Evolutionary conservation across 192 early-diverging fungal genomes (phyloP), one percentile per base, ranked within the genome.

Genomic region (Rhizoclosmatium globosum): DNA sequence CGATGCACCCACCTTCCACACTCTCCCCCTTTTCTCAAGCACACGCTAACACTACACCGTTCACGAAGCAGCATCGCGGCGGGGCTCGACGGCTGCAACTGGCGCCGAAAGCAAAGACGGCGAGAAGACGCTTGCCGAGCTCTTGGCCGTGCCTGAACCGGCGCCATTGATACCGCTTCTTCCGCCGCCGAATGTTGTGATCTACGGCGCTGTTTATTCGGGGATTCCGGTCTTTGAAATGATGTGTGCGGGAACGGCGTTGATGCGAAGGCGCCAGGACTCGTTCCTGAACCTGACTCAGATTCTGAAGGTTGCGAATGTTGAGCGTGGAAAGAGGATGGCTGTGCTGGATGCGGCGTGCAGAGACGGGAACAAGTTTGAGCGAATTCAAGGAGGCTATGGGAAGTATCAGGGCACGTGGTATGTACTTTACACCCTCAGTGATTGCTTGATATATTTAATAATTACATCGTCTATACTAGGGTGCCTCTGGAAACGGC

Each of bases 361-460:
- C 9, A 92, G 94, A 76, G 93, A 85, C 1, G 59, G 13, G 4
- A 11, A 6, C 3, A 94, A 95, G 31, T 96, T 96, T 79, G 97
- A 99, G 70, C 98, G 98, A 81, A 94, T 99, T 17, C 97, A 98
- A 81, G 98, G 98, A 15, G 98, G 98, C 13, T 98, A 98, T 82
- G 97, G 97, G 71, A 97, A 97, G 87, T 99, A 98, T 82, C 98
- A 97, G 87, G 97, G 98, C 79, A 95, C 91, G 4, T 93, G 92
- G 91, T 87, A 73, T 31, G 80, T 84, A 43, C 41, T 15, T 31
- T 31, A 31, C 31, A 31, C 0, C 31, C 31, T 31, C 31, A 31
- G 31, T 31, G 47, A 44, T 23, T 64, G 68, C 21, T 47, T 50
- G 38, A 61, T 31, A 7, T 17, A 21, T 39, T 3, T 73, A 44